These are phyloP conservation scores for Nitzschia sp. DNA, from an alignment of 108 stramenopile genomes.

Conservation along the genomic window DNA sequence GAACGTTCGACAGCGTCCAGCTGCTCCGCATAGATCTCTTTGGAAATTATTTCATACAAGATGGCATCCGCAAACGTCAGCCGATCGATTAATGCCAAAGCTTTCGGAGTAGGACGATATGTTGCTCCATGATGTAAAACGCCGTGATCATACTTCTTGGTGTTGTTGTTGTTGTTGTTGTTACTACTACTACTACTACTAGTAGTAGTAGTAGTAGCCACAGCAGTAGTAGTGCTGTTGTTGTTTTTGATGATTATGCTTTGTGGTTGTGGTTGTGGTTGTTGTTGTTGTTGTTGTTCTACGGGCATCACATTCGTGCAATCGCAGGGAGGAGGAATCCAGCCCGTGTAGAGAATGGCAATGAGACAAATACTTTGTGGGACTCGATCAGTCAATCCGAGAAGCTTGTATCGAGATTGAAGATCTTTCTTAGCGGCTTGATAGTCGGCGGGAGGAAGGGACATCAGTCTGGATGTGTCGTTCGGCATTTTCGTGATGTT, in stretches of 20 bases:
- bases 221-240: too few relatives aligned
- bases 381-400: slow-evolving; percentile 2
- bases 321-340: slow-evolving; percentile 14
- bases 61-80: not conserved
- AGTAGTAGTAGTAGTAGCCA: too few relatives aligned
- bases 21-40: not conserved
- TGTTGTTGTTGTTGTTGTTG: not conserved
- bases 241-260: too few relatives aligned
- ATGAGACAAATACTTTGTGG: slow-evolving; percentile 8
- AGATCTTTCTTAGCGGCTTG: slow-evolving; percentile 1
- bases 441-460: too few relatives aligned
- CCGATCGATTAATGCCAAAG: not conserved
- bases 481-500: too few relatives aligned
- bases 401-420: not conserved
- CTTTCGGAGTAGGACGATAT: not conserved
- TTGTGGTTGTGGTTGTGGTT: too few relatives aligned
- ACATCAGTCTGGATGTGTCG: not conserved
- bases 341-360: slow-evolving; percentile 4
- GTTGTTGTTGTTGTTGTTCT: not conserved
- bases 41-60: slow-evolving; percentile 1
- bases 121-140: slow-evolving; percentile 17
- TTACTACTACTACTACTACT: too few relatives aligned
- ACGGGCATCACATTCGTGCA: slow-evolving; percentile 11
- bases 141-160: slow-evolving; percentile 7
- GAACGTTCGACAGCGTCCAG: not conserved